Percentiles rank a stretch among this genome's conserved stretches.
Evolutionary conservation across 371 early-diverging fungal genomes (phyloP).

Genomic region (Mucor sp.): DNA sequence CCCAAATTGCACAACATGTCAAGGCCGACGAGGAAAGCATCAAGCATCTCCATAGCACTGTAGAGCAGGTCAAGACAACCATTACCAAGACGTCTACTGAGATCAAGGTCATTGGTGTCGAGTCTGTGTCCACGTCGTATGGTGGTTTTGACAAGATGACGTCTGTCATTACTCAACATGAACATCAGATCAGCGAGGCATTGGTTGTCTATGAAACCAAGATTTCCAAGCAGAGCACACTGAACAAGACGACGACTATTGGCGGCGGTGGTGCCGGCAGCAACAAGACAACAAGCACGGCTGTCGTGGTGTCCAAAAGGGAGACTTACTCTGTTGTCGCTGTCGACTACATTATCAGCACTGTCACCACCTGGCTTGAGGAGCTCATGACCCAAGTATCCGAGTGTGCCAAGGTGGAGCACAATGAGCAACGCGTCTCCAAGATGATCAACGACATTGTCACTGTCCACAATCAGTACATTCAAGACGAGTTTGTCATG

Average conservation of each 20-base stretch:
- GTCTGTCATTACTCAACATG: constrained; percentile 25
- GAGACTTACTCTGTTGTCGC: constrained; percentile 12
- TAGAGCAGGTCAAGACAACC: constrained; percentile 24
- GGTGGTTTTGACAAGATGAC: constrained; percentile 34
- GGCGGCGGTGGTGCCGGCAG: too few relatives aligned
- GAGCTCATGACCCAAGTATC: constrained; percentile 24
- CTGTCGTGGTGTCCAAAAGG: neutral
- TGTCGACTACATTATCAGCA: constrained; percentile 13
- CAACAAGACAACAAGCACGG: neutral
- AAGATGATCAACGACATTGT: constrained; percentile 14
- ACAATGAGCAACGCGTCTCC: constrained; percentile 14
- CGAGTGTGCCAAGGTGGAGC: constrained; percentile 17
- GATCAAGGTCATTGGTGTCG: constrained; percentile 24
- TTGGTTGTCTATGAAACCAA: constrained; percentile 22
- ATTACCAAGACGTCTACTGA: constrained; percentile 22
- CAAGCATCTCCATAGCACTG: constrained; percentile 11
- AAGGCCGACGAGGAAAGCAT: constrained; percentile 27
- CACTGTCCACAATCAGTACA: constrained; percentile 16
- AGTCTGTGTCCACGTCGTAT: constrained; percentile 13
- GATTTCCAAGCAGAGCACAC: constrained; percentile 6
- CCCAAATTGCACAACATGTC: constrained; percentile 22
- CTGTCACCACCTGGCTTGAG: constrained; percentile 18
- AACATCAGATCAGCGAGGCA: constrained; percentile 26
- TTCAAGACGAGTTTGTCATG: constrained; percentile 15
- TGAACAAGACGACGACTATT: neutral